Base-by-base conservation (phyloP, 352 stramenopile genomes). In the Globisporangium ultimum region DNA sequence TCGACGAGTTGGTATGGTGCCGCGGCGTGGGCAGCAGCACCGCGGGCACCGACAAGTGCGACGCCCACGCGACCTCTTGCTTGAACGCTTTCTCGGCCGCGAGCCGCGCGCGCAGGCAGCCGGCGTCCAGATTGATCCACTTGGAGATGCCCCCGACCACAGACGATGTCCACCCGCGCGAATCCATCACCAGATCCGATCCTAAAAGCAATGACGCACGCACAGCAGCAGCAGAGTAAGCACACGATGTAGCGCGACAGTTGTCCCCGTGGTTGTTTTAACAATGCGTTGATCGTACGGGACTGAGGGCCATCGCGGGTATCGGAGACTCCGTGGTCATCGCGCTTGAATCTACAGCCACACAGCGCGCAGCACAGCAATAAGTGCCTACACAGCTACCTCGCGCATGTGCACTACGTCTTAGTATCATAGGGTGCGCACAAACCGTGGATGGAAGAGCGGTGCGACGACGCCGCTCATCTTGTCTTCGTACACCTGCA, bases 11-110 rank as follows among this genome's bases (percentile, higher is more conserved):
- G 12, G 80, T 48, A 12, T 63, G 62, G n/a, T 76, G 60, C 0
- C 75, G 66, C 18, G 88, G 78, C 12, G 78, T 69, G 3, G 96
- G 96, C 22, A 98, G 71, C 55, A 99, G 76, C n/a, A 99, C 90
- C 14, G 97, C 93, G 2, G 93, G 80, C 32, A 99, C 85, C 2
- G 88, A 93, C 46, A 99, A 81, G 72, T 99, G 97, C 43, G 84
- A 93, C 20, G 93, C 96, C 95, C 96, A 99, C 50, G 93, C 89
- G 32, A 99, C 72, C 67, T 99, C 96, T 60, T 97, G 77, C 55
- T 91, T 93, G 61, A 97, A 88, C 1, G 76, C 80, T 59, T 84
- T 89, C 58, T 95, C 87, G 12, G 78, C 80, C 14, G 67, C 64
- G 12, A 86, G 55, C 0, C 88, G 84, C 11, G 60, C 57, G 21